Conservation (phyloP, 2,329 filamentous ascomycete species). For the Pleomassaria siparia region DNA sequence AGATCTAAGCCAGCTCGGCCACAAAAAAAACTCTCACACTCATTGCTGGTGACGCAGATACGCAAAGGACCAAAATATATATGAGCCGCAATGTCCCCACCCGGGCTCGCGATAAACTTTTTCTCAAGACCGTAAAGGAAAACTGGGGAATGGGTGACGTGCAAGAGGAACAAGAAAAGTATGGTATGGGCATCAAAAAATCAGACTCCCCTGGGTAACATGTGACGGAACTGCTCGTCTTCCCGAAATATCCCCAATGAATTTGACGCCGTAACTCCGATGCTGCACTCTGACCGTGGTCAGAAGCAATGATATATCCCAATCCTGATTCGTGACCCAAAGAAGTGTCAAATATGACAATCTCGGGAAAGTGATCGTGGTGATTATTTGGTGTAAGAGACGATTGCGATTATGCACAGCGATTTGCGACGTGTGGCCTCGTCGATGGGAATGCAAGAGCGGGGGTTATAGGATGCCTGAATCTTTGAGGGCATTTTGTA, state of each 20-base stretch:
- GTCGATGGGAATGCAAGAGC: conserved; percentile 9
- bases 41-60: conserved; percentile 2
- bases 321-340: conserved; percentile 37
- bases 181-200: conserved; percentile 19
- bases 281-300: conserved; percentile 40
- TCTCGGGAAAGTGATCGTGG: conserved; percentile 36
- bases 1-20: background rate
- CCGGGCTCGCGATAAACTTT: conserved; percentile 9
- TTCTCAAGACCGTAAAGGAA: conserved; percentile 12
- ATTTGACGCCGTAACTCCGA: conserved; percentile 39
- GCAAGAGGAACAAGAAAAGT: conserved; percentile 9
- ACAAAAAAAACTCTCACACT: conserved; percentile 1
- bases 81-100: background rate
- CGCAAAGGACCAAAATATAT: conserved; percentile 5
- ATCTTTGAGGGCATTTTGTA: conserved; percentile 97
- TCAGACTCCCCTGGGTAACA: conserved; percentile 22
- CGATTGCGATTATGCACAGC: conserved; percentile 33
- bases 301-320: conserved; percentile 41
- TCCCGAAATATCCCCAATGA: conserved; percentile 1
- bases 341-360: conserved; percentile 31
- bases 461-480: conserved; percentile 76
- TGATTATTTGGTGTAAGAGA: conserved; percentile 34
- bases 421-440: conserved; percentile 24
- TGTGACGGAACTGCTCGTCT: conserved; percentile 6
- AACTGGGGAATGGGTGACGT: conserved; percentile 6